phyloP scores from a whole-genome alignment of 345 rosid genomes.

The Eutrema japonicum region DNA sequence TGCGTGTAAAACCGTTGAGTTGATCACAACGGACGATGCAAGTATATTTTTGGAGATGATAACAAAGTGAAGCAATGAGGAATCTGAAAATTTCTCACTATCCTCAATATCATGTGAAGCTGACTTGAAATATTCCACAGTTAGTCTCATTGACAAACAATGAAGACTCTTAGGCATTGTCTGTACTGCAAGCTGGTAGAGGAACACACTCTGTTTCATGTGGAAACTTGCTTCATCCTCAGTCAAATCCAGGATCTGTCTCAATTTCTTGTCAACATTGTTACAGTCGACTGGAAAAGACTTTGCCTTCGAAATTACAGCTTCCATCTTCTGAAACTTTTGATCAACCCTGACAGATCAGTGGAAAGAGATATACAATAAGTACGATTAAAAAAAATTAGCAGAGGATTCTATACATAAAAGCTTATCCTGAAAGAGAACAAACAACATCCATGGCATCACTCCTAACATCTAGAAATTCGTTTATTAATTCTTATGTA shows the following conservation, averaged over 20 bases:
- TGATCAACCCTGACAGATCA: conserved; percentile 60
- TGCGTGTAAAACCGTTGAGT: conserved; percentile 78
- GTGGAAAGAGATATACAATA: conserved; percentile 16
- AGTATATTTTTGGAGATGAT: conserved; percentile 81
- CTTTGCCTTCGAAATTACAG: conserved; percentile 72
- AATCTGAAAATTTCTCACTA: conserved; percentile 65
- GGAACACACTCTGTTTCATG: conserved; percentile 78
- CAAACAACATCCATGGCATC: conserved; percentile 11
- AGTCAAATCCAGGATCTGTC: conserved; percentile 87
- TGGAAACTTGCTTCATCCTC: conserved; percentile 94
- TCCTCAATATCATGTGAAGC: conserved; percentile 50
- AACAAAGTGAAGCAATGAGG: conserved; percentile 68
- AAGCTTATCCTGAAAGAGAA: conserved; percentile 13
- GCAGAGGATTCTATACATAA: conserved; percentile 19
- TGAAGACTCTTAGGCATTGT: conserved; percentile 96
- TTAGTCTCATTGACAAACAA: conserved; percentile 87
- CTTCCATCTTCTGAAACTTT: conserved; percentile 70
- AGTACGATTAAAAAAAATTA: conserved; percentile 17
- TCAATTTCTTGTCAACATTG: conserved; percentile 89
- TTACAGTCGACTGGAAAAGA: conserved; percentile 72
- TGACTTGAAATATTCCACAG: conserved; percentile 82
- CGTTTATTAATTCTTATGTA: background rate
- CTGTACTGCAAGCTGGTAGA: conserved; percentile 85
- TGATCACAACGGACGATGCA: conserved; percentile 89
- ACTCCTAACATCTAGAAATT: conserved; percentile 21